Base-by-base conservation (phyloP, 2,329 filamentous ascomycete genomes). In the Xylaria hypoxylon region DNA sequence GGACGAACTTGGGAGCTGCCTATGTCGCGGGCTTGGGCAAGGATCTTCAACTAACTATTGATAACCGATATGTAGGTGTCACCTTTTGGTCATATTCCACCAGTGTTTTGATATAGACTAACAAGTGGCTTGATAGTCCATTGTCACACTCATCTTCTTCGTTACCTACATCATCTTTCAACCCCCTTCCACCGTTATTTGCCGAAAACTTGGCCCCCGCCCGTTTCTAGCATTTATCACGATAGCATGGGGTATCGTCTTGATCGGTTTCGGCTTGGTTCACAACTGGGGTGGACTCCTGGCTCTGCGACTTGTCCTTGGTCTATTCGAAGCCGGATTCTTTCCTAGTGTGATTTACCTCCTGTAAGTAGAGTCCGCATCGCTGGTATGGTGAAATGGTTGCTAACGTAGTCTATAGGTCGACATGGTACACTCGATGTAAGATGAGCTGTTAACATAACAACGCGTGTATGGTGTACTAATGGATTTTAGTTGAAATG, bases 81-180 rank as follows among this genome's bases (percentile, higher is more conserved):
- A n/a, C 42, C 33, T 17, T 17, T 17, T 42, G 26, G 5, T 33
- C 5, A 44, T 33, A 2, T 19, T 11, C 1, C 33, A 26, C 13
- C 7, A 3, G 2, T 4, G 6, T 17, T 40, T 19, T 2, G 33
- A 59, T 13, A 26, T 17, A 19, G 28, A 52, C 68, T 70, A 64
- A 70, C 31, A 45, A 17, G 48, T 26, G 19, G 22, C 28, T 50
- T 56, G 28, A 50, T 66, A 76, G 74, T 85, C 87, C 28, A 85
- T 93, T 71, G 85, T 90, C 65, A 90, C 90, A 3, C 82, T 93
- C 42, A 82, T 92, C 73, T 93, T 93, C 81, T 93, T 93, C 82
- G 83, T 92, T 70, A 87, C 90, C 1, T 94, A 93, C 76, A 85
- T 90, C 68, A 56, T 92, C 56, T 90, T 92, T 69, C 90, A 94